phyloP scores from a whole-genome alignment of 2,329 filamentous ascomycete species.

The Aspergillus sp. region DNA sequence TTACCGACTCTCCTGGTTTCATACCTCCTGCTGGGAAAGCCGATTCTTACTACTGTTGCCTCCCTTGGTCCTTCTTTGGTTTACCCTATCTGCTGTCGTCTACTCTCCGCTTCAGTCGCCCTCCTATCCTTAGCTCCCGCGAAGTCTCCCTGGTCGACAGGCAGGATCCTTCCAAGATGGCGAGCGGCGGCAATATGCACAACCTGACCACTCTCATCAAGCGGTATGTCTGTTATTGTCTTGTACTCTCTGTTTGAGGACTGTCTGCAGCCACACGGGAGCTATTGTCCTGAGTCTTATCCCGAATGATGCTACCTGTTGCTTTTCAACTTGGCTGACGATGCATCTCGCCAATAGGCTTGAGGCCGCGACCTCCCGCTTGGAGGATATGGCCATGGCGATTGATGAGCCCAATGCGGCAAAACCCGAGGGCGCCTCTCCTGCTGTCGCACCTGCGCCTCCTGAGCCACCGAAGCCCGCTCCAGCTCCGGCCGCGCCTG shows the following conservation, averaged over 20 bases:
- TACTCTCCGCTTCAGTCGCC: conserved; percentile 34
- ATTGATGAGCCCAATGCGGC: conserved; percentile 42
- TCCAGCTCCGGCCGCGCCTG: conserved; percentile 31
- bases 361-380: conserved; percentile 88
- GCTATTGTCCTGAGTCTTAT: neutral
- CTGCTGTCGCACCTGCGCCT: conserved; percentile 14
- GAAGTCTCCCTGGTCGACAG: conserved; percentile 7
- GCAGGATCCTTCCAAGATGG: conserved; percentile 44
- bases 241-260: neutral
- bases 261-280: neutral
- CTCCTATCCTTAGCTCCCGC: conserved; percentile 19
- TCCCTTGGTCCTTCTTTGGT: too few species aligned
- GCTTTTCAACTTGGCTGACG: conserved; percentile 17
- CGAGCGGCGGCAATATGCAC: conserved; percentile 72
- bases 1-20: conserved; percentile 3
- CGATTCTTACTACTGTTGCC: too few species aligned
- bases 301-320: neutral
- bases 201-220: conserved; percentile 97
- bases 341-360: conserved; percentile 57
- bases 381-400: conserved; percentile 90
- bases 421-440: conserved; percentile 20
- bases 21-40: neutral
- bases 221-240: conserved; percentile 54
- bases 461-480: conserved; percentile 39
- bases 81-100: conserved; percentile 34